These are phyloP conservation scores for Centella asiatica DNA, from an alignment of 129 eudicot genomes.

Conservation along the genomic window DNA sequence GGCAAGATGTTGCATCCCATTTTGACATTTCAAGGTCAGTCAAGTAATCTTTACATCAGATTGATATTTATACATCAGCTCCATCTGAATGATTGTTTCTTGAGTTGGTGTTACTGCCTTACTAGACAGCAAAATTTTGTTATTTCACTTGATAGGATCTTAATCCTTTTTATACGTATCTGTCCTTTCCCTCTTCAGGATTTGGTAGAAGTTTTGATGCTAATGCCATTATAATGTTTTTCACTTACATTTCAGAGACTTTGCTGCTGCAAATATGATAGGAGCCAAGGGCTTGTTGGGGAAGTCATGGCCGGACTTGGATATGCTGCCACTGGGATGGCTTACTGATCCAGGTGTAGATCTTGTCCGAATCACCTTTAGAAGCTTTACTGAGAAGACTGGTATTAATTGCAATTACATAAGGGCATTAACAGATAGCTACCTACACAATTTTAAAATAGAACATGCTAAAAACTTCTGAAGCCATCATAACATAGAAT, in stretches of 20 bases:
- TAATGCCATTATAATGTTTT: not conserved
- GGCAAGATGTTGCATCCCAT: constrained; percentile 86
- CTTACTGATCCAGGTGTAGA: constrained; percentile 62
- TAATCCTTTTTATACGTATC: not conserved
- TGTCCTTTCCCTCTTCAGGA: not conserved
- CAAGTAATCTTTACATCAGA: not conserved
- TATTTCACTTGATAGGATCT: not conserved
- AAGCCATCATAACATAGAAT: not conserved
- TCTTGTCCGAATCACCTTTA: not conserved
- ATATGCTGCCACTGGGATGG: constrained; percentile 99
- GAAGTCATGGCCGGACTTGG: constrained; percentile 97
- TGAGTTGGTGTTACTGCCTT: not conserved
- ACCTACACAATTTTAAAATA: not conserved
- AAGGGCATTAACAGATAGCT: not conserved
- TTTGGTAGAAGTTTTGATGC: not conserved
- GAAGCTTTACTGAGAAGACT: not conserved
- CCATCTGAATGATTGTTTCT: not conserved
- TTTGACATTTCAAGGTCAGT: constrained; percentile 67
- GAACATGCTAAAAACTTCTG: not conserved
- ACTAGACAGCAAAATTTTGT: too few species aligned
- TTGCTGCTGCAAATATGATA: constrained; percentile 66
- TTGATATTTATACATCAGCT: not conserved
- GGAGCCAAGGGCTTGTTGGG: constrained; percentile 63
- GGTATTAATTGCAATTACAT: not conserved
- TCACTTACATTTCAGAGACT: constrained; percentile 40